phyloP scores from a whole-genome alignment of 2,329 filamentous ascomycete genomes.

The Hypoxylon sp. region DNA sequence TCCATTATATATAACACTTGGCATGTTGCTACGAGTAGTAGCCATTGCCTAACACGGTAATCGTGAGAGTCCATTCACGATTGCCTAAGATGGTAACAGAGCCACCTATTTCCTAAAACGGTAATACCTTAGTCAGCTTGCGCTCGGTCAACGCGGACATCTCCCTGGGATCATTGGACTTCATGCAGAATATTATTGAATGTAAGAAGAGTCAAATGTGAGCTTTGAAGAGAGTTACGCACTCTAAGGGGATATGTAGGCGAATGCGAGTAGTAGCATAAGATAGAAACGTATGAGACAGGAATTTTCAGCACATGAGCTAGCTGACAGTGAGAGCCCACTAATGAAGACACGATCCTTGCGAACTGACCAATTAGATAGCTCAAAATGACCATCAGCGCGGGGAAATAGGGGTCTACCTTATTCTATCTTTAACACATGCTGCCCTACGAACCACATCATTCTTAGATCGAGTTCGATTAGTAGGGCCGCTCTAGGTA shows the following conservation, averaged over 20 bases:
- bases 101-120: conserved; percentile 9
- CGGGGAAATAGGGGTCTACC: neutral
- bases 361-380: neutral
- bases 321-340: neutral
- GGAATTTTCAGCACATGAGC: neutral
- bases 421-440: neutral
- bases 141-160: neutral
- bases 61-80: neutral
- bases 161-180: neutral
- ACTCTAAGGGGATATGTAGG: neutral
- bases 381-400: neutral
- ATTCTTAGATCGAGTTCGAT: no score
- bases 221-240: neutral
- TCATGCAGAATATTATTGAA: neutral
- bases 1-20: conserved; percentile 23
- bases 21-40: neutral
- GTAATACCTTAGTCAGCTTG: neutral
- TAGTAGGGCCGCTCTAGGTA: no score
- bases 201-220: neutral
- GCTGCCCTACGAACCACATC: neutral
- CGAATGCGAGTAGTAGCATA: neutral
- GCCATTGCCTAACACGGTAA: conserved; percentile 6
- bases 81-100: neutral
- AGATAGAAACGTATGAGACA: neutral
- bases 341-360: neutral